Percentiles rank a stretch among this genome's conserved stretches.
phyloP scores from a whole-genome alignment of 2,329 filamentous ascomycete genomes.

The Ceratocystiopsis sp. region DNA sequence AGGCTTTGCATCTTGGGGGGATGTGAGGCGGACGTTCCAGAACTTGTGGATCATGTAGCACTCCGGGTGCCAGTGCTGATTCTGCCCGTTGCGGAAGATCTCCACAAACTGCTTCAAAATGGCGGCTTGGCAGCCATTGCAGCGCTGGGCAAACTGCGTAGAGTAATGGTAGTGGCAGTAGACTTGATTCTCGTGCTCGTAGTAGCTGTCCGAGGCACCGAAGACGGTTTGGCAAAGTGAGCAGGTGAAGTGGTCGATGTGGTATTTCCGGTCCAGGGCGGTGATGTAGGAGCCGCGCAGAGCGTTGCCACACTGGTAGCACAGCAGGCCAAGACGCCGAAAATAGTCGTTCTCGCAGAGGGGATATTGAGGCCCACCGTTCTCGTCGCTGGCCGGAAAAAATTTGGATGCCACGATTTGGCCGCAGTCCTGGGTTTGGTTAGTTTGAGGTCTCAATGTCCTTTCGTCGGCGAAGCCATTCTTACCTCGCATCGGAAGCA shows the following conservation, averaged over 20 bases:
- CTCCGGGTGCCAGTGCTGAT: slow-evolving; percentile 98
- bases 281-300: slow-evolving; percentile 96
- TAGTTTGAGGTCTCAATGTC: too few species aligned
- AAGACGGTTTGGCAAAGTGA: slow-evolving; percentile 96
- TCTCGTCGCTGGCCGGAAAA: slow-evolving; percentile 87
- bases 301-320: slow-evolving; percentile 80
- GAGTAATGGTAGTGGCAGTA: slow-evolving; percentile 99
- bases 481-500: slow-evolving; percentile 94
- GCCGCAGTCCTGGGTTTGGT: slow-evolving; percentile 68
- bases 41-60: slow-evolving; percentile 99
- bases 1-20: slow-evolving; percentile 32
- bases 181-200: slow-evolving; percentile 90
- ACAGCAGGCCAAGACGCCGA: slow-evolving; percentile 74
- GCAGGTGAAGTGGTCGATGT: slow-evolving; percentile 98
- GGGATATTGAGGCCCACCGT: slow-evolving; percentile 74
- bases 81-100: slow-evolving; percentile 93
- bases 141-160: slow-evolving; percentile 88
- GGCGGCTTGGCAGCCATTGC: slow-evolving; percentile 90
- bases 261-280: slow-evolving; percentile 92
- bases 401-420: slow-evolving; percentile 98
- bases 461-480: too few species aligned
- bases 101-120: slow-evolving; percentile 99
- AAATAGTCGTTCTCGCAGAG: slow-evolving; percentile 98
- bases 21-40: slow-evolving; percentile 84
- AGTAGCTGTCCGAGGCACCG: slow-evolving; percentile 94